A percentile compares a stretch with the other conserved stretches of the same genome.
These are phyloP conservation scores for Fusarium fujikuroi DNA, from an alignment of 2,329 filamentous ascomycete species.

Conservation along the genomic window DNA sequence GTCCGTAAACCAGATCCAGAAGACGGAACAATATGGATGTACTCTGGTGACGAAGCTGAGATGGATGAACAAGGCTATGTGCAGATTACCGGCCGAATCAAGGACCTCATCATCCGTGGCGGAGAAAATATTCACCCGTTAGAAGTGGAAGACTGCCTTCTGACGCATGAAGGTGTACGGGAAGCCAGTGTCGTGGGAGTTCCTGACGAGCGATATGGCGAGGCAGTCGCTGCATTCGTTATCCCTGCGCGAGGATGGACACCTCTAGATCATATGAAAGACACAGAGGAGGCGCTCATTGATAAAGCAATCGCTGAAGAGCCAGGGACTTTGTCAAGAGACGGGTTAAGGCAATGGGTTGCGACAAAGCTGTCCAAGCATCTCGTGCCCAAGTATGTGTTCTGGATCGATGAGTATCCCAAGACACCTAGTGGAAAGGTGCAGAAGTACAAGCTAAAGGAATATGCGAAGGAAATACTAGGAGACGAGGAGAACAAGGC, in stretches of 20 bases:
- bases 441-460: conserved; percentile 88
- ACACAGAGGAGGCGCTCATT: conserved; percentile 29
- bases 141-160: conserved; percentile 89
- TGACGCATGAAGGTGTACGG: conserved; percentile 74
- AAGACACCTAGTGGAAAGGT: conserved; percentile 98
- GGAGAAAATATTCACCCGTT: conserved; percentile 97
- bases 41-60: conserved; percentile 88
- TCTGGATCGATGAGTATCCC: conserved; percentile 85
- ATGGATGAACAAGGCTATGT: conserved; percentile 89
- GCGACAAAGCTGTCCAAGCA: conserved; percentile 73
- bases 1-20: conserved; percentile 64
- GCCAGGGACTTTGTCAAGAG: conserved; percentile 57
- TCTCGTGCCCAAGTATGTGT: conserved; percentile 89
- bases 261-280: conserved; percentile 36
- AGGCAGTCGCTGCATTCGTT: conserved; percentile 87
- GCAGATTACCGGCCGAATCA: conserved; percentile 89
- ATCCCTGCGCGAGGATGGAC: conserved; percentile 57
- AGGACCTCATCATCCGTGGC: conserved; percentile 93
- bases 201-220: conserved; percentile 83
- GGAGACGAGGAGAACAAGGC: conserved; percentile 9
- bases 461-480: conserved; percentile 63
- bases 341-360: conserved; percentile 79
- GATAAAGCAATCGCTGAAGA: conserved; percentile 29
- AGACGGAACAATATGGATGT: conserved; percentile 79
- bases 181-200: conserved; percentile 88